These are phyloP conservation scores for Colletotrichum agaves DNA, from an alignment of 2,329 filamentous ascomycete species.

Conservation along the genomic window DNA sequence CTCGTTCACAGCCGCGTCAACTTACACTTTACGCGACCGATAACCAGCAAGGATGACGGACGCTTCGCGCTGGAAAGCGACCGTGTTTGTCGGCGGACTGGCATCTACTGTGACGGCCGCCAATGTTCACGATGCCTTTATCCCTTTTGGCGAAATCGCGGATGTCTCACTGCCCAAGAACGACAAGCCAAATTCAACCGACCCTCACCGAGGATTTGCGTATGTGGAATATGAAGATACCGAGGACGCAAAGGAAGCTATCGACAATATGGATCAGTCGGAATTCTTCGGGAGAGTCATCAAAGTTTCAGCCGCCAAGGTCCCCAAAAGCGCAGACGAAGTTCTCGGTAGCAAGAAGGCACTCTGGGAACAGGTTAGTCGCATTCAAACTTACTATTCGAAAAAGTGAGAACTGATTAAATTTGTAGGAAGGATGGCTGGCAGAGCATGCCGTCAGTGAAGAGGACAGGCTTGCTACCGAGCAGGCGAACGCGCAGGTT, in stretches of 20 bases:
- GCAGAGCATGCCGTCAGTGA: slow-evolving; percentile 87
- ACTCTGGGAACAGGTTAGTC: slow-evolving; percentile 92
- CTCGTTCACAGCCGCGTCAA: neutral
- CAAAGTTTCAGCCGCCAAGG: slow-evolving; percentile 91
- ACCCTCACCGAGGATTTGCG: slow-evolving; percentile 90
- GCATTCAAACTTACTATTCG: neutral
- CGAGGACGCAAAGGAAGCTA: slow-evolving; percentile 90
- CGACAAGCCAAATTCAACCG: slow-evolving; percentile 80
- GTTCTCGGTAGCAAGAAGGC: slow-evolving; percentile 93
- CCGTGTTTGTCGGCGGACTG: slow-evolving; percentile 91
- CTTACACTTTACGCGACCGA: neutral
- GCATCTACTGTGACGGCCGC: slow-evolving; percentile 79
- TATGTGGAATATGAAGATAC: slow-evolving; percentile 94
- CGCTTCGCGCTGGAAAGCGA: slow-evolving; percentile 84
- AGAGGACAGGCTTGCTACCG: slow-evolving; percentile 74
- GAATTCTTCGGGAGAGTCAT: slow-evolving; percentile 93
- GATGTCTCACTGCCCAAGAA: slow-evolving; percentile 92
- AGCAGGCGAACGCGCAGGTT: slow-evolving; percentile 61
- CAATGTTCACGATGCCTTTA: slow-evolving; percentile 88
- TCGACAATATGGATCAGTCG: slow-evolving; percentile 99
- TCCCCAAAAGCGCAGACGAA: slow-evolving; percentile 88
- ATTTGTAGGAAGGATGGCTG: slow-evolving; percentile 85
- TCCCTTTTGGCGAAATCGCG: slow-evolving; percentile 95
- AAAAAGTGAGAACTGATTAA: slow-evolving; percentile 19
- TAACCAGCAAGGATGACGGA: slow-evolving; percentile 74